Percentiles rank a stretch among this genome's conserved stretches.
Evolutionary conservation across 1,284 basidiomycete genomes (phyloP).

Genomic region (Ceratobasidium sp.): DNA sequence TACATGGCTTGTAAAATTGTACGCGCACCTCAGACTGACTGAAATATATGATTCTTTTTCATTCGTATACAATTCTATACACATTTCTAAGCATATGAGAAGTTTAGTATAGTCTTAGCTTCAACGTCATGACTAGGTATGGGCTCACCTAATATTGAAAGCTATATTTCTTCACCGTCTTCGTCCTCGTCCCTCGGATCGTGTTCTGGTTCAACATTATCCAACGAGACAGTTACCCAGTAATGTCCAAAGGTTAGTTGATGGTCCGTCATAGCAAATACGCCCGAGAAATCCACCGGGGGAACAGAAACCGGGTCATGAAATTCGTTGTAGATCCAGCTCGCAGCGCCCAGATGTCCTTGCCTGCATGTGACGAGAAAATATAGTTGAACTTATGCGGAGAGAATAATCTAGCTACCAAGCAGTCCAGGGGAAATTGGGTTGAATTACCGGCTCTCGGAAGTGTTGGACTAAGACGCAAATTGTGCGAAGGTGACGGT

Average conservation of each 20-base stretch:
- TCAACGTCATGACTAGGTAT: no score
- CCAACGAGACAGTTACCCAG: background rate
- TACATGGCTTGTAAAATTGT: no score
- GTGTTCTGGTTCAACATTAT: background rate
- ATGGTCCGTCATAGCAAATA: background rate
- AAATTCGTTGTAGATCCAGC: background rate
- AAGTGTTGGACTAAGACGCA: background rate
- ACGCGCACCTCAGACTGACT: no score
- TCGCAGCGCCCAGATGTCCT: background rate
- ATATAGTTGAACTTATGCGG: background rate
- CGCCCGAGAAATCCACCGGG: background rate
- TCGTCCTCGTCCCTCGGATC: background rate
- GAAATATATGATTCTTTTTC: no score
- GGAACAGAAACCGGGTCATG: background rate
- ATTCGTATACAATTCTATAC: no score
- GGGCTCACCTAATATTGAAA: no score
- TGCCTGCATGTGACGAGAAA: background rate
- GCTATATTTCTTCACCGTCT: background rate
- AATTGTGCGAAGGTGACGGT: background rate
- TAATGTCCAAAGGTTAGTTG: background rate
- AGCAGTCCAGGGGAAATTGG: no score
- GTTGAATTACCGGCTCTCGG: background rate
- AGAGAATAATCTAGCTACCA: background rate
- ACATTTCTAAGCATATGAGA: no score
- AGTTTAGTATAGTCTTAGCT: no score